Conservation (phyloP, 768 basidiomycete species). For the Trametes villosa region DNA sequence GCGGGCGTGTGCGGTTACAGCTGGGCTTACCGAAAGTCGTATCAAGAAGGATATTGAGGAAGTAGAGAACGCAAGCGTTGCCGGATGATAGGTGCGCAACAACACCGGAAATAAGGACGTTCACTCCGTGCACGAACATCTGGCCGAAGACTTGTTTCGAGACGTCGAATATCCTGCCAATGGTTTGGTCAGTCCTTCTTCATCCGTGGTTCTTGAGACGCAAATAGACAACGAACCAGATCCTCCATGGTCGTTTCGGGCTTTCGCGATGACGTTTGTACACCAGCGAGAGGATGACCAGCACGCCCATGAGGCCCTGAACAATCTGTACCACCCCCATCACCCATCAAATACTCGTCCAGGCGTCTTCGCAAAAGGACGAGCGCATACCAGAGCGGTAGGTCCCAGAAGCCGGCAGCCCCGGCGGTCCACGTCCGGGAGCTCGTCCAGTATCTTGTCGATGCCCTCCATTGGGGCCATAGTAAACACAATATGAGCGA, state of each 20-base stretch:
- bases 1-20: not conserved
- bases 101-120: slow-evolving; percentile 78
- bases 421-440: slow-evolving; percentile 45
- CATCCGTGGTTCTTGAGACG: too few species aligned
- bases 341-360: slow-evolving; percentile 1
- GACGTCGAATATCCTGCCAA: slow-evolving; percentile 83
- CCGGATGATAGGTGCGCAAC: slow-evolving; percentile 68
- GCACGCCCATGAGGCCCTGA: slow-evolving; percentile 85
- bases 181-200: not conserved
- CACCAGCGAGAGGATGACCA: slow-evolving; percentile 87
- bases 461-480: slow-evolving; percentile 18
- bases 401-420: slow-evolving; percentile 52
- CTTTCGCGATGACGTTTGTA: slow-evolving; percentile 88
- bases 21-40: slow-evolving; percentile 77
- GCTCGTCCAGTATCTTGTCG: slow-evolving; percentile 34
- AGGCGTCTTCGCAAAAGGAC: not conserved
- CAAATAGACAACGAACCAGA: slow-evolving; percentile 73
- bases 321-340: slow-evolving; percentile 54
- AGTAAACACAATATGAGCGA: not conserved
- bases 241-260: slow-evolving; percentile 87
- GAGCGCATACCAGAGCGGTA: slow-evolving; percentile 46
- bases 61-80: slow-evolving; percentile 92
- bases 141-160: slow-evolving; percentile 91
- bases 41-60: slow-evolving; percentile 91
- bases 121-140: slow-evolving; percentile 77